Conservation (phyloP, 108 stramenopile species). For the Cyclotella baltica region DNA sequence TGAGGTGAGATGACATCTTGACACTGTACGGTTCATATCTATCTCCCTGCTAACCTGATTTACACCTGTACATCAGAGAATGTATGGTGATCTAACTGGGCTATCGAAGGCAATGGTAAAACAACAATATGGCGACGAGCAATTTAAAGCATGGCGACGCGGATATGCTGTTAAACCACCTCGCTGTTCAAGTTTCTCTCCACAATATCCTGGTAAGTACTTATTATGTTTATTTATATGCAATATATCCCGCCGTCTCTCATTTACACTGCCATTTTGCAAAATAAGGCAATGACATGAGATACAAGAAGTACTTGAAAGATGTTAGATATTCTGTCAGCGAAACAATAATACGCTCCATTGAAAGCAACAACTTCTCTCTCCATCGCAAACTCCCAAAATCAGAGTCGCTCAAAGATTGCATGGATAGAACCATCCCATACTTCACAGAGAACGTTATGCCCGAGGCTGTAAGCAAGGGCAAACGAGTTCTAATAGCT, state of each 20-base stretch:
- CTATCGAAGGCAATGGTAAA: slow-evolving; percentile 94
- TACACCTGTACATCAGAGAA: slow-evolving; percentile 23
- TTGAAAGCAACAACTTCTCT: slow-evolving; percentile 69
- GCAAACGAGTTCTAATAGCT: slow-evolving; percentile 95
- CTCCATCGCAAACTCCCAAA: slow-evolving; percentile 87
- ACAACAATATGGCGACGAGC: slow-evolving; percentile 91
- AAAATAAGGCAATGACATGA: slow-evolving; percentile 70
- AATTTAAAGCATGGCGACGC: slow-evolving; percentile 93
- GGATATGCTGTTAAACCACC: slow-evolving; percentile 89
- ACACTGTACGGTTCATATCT: background rate
- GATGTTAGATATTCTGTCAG: slow-evolving; percentile 79
- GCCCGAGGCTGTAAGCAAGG: slow-evolving; percentile 85
- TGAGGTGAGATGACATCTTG: slow-evolving; percentile 67
- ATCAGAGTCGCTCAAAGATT: slow-evolving; percentile 90
- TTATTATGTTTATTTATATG: background rate
- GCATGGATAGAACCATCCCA: slow-evolving; percentile 91
- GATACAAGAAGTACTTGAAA: slow-evolving; percentile 83
- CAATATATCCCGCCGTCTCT: background rate
- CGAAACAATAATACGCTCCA: slow-evolving; percentile 81
- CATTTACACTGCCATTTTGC: background rate
- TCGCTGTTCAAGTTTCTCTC: slow-evolving; percentile 79
- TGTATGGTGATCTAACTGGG: slow-evolving; percentile 90
- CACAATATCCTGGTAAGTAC: slow-evolving; percentile 71
- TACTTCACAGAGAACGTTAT: slow-evolving; percentile 90
- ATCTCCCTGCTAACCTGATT: background rate